Evolutionary conservation across 2,329 filamentous ascomycete species (phyloP).

Genomic region (Trichothecium sympodiale): DNA sequence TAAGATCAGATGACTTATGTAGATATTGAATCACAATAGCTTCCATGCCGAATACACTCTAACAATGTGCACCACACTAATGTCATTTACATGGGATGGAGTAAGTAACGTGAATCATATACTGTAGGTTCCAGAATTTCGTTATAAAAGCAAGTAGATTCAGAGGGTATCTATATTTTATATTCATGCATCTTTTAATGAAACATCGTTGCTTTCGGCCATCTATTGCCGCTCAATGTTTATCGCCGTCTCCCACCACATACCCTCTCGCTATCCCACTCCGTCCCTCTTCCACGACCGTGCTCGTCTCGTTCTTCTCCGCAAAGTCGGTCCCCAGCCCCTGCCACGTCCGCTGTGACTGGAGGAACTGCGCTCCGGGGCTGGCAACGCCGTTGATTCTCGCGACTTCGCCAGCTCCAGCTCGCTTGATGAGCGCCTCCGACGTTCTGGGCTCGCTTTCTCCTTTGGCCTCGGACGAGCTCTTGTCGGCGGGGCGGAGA

Average conservation of each 20-base stretch:
- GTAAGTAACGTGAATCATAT: too few species aligned
- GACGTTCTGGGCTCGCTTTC: conserved; percentile 8
- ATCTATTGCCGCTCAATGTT: conserved; percentile 18
- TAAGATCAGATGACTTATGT: too few species aligned
- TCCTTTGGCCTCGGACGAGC: conserved; percentile 11
- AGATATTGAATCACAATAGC: too few species aligned
- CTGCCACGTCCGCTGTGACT: conserved; percentile 77
- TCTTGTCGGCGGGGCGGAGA: conserved; percentile 11
- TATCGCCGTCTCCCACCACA: conserved; percentile 51
- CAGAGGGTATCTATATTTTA: too few species aligned
- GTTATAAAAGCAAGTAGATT: too few species aligned
- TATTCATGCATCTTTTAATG: too few species aligned
- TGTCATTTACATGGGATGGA: too few species aligned
- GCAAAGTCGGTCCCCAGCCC: conserved; percentile 78
- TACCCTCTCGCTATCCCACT: conserved; percentile 87
- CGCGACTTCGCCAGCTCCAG: conserved; percentile 52
- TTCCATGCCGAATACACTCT: too few species aligned
- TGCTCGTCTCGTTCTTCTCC: conserved; percentile 39
- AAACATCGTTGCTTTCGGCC: too few species aligned
- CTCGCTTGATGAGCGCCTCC: conserved; percentile 43
- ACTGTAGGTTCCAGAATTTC: too few species aligned
- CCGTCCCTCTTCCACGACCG: conserved; percentile 72
- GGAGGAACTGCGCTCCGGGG: conserved; percentile 79
- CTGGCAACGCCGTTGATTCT: conserved; percentile 79
- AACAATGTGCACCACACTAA: too few species aligned